Percentiles rank a stretch among this genome's conserved stretches.
These are phyloP conservation scores for Coemansia javaensis DNA, from an alignment of 192 early-diverging fungal species.

Conservation along the genomic window DNA sequence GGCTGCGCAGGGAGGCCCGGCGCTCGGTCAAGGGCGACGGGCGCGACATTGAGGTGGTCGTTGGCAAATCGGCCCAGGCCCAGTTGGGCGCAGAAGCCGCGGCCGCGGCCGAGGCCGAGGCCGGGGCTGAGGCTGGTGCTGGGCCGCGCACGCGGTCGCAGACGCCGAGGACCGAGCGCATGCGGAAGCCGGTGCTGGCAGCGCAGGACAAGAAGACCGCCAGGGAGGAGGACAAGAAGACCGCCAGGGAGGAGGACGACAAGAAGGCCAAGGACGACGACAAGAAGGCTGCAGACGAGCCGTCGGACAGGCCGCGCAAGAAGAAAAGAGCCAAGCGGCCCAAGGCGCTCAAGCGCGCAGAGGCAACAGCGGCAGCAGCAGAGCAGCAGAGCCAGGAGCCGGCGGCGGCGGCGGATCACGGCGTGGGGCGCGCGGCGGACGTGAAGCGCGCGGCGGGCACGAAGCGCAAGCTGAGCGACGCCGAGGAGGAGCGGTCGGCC, in stretches of 20 bases:
- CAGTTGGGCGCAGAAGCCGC: neutral
- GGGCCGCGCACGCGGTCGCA: conserved; percentile 14
- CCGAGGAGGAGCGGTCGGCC: conserved; percentile 5
- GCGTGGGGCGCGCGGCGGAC: conserved; percentile 10
- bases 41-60: conserved; percentile 29
- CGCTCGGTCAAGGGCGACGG: conserved; percentile 22
- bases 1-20: conserved; percentile 39
- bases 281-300: neutral
- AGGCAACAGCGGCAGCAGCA: too few relatives aligned
- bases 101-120: too few relatives aligned
- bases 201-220: neutral
- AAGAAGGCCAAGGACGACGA: neutral
- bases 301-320: neutral
- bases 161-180: conserved; percentile 9
- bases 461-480: conserved; percentile 46
- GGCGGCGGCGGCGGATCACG: neutral
- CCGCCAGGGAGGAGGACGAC: neutral
- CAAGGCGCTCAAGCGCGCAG: too few relatives aligned
- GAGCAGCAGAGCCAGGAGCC: too few relatives aligned
- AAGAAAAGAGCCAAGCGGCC: neutral
- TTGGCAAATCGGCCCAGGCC: conserved; percentile 1
- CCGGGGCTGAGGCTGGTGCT: neutral
- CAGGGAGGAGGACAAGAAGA: neutral
- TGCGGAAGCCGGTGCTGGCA: neutral
- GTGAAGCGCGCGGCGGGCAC: conserved; percentile 4